Percentiles rank a stretch among this genome's conserved stretches.
Evolutionary conservation across 768 basidiomycete species (phyloP).

Genomic region (Lactarius trivialis): DNA sequence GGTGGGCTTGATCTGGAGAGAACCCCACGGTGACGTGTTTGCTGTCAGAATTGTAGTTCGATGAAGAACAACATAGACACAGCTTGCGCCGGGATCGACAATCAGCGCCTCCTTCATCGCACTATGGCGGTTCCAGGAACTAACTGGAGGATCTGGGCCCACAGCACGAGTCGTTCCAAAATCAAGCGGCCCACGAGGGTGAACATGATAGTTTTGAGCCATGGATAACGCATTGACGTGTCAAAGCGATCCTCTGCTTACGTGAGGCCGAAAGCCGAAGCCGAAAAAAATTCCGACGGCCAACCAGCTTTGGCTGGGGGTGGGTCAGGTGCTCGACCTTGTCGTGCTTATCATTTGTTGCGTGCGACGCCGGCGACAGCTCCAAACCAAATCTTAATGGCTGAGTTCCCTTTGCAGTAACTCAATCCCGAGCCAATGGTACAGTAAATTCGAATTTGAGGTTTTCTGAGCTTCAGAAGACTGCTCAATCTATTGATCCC

Average conservation of each 20-base stretch:
- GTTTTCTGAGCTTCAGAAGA: neutral
- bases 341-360: neutral
- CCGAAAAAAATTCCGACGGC: no score
- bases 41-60: neutral
- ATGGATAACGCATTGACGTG: neutral
- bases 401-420: neutral
- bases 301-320: no score
- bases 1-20: neutral
- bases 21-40: neutral
- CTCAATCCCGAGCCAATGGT: neutral
- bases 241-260: neutral
- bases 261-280: neutral
- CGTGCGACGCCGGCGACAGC: neutral
- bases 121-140: neutral
- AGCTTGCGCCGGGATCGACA: neutral
- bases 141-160: neutral
- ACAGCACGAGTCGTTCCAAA: neutral
- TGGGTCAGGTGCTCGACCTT: neutral
- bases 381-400: neutral
- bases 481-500: neutral
- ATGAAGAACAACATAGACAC: neutral
- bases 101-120: neutral
- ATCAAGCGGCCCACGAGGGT: neutral
- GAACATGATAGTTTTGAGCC: neutral
- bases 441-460: slow-evolving; percentile 1